Conservation (phyloP, 2,329 filamentous ascomycete species). For the Zalaria sp. region DNA sequence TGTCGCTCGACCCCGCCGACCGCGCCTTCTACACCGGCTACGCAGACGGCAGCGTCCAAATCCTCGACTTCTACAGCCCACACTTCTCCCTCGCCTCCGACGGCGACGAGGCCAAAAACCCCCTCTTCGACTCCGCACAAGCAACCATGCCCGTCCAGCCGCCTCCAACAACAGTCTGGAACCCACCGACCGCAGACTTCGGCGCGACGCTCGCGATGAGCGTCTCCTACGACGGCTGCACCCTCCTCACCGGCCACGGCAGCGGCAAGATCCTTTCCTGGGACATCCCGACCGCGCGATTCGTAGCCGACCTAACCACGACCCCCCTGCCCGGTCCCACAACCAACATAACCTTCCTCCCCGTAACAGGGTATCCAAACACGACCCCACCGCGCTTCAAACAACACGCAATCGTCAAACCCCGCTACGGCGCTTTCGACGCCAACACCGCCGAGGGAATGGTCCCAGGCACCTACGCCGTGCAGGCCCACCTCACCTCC, state of each 20-base stretch:
- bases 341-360: constrained; percentile 65
- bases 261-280: constrained; percentile 68
- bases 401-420: constrained; percentile 54
- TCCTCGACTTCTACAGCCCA: constrained; percentile 52
- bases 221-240: constrained; percentile 70
- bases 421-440: constrained; percentile 48
- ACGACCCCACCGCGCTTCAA: constrained; percentile 3
- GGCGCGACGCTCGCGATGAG: constrained; percentile 55
- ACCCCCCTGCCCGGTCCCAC: constrained; percentile 66
- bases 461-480: constrained; percentile 45
- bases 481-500: constrained; percentile 47
- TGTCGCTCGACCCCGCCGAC: constrained; percentile 68
- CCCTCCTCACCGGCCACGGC: constrained; percentile 65
- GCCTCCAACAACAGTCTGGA: constrained; percentile 19
- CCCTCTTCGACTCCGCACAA: constrained; percentile 41
- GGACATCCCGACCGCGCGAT: constrained; percentile 60
- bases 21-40: constrained; percentile 70
- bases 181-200: constrained; percentile 31
- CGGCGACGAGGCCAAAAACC: constrained; percentile 21
- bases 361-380: constrained; percentile 38
- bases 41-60: constrained; percentile 66
- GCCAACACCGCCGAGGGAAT: constrained; percentile 15
- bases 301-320: constrained; percentile 44
- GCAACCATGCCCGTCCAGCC: constrained; percentile 35
- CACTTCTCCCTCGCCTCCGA: constrained; percentile 26